Conservation (phyloP, 139 green algal genomes). For the Zygnema circumcarinatum region DNA sequence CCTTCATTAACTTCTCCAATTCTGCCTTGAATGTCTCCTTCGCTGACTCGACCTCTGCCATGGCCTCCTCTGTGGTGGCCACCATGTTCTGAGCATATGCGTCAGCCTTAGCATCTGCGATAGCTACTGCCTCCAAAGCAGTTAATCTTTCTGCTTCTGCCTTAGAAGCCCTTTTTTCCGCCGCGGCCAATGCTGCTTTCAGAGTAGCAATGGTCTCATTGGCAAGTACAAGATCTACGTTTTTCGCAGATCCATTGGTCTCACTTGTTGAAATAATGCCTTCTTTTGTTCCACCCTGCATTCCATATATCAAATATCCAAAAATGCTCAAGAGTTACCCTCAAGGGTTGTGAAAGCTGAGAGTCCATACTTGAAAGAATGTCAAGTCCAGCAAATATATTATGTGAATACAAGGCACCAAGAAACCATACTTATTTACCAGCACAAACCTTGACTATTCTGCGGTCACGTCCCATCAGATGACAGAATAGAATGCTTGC, state of each 20-base stretch:
- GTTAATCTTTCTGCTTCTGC: conserved; percentile 18
- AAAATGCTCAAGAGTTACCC: no score
- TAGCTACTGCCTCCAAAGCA: conserved; percentile 29
- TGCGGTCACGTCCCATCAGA: no score
- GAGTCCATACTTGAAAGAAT: not conserved
- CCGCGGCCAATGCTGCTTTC: not conserved
- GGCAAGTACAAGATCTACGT: not conserved
- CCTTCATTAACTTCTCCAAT: conserved; percentile 22
- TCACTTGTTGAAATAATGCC: not conserved
- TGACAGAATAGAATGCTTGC: no score
- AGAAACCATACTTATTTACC: not conserved
- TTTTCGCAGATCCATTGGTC: not conserved
- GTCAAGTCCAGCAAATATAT: not conserved
- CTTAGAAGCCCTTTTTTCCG: not conserved
- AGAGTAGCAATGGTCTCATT: conserved; percentile 14
- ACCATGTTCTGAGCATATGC: conserved; percentile 47
- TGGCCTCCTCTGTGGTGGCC: conserved; percentile 47
- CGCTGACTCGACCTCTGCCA: conserved; percentile 40
- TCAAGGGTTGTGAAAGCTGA: no score
- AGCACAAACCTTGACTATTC: not conserved
- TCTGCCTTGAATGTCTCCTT: conserved; percentile 46
- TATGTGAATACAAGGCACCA: not conserved
- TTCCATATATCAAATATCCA: no score
- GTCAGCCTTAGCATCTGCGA: conserved; percentile 22
- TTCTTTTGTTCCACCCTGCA: not conserved